Evolutionary conservation across 2,329 filamentous ascomycete genomes (phyloP), one percentile per base, ranked within the genome.

Genomic region (Penicillium thymicola): DNA sequence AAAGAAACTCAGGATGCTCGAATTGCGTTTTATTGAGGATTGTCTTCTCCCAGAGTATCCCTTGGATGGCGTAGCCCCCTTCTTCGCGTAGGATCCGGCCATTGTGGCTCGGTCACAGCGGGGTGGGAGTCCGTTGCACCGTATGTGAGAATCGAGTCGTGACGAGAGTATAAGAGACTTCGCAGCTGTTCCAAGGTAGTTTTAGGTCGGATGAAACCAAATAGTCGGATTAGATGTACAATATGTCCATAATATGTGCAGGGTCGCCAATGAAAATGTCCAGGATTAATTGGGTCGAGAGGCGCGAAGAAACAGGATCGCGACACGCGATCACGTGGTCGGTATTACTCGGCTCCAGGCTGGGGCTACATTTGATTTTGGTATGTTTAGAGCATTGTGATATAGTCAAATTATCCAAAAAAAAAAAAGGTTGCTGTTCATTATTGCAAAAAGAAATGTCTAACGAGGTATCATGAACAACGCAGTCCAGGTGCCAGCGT

Each of bases 1-100:
- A 69, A 92, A 92, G 71, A 90, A 92, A 60, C 75, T 90, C 14
- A 90, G 74, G 32, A 91, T 90, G 60, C 86, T 90, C 7, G 80
- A 78, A 65, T 89, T 90, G 37, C 61, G 60, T 54, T 71, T 74
- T 3, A 46, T 57, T 0, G 68, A 64, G 1, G 65, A 57, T 14
- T 59, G 40, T 42, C 63, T 68, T 14, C 51, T 41, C 4, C 52
- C 50, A 11, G 50, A 57, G 2, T 60, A 36, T 1, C 49, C 32
- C 42, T 62, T 67, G 14, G 67, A 63, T 2, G 69, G 66, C 16
- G 68, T 70, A 11, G 64, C 66, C 16, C 54, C 50, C 53, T 67
- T 70, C 46, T 59, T 66, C 28, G 61, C 32, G 32, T 52, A 57
- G 10, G 64, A 53, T 6, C 65, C 66, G 13, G 66, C 63, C 70